Evolutionary conservation across 371 early-diverging fungal genomes (phyloP), one percentile per base, ranked within the genome.

Genomic region (Mortierella sp.): DNA sequence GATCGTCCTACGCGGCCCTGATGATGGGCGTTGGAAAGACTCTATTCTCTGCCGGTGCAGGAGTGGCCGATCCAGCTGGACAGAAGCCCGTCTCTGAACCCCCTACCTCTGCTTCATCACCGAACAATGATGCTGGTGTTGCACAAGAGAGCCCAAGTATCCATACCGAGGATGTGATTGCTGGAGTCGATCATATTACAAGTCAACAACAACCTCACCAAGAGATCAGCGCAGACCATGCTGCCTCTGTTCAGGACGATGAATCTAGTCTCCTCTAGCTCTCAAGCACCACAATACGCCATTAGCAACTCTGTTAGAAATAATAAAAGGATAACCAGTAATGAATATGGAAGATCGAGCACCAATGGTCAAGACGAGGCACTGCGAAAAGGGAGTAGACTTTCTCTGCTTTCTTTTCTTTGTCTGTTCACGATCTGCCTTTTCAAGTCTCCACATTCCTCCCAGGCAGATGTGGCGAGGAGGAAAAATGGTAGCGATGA

Each of bases 11-110:
- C 43, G 82, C 82, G 16, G 82, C 82, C 0, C 24, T 81, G 69
- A 81, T 81, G 82, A 81, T 81, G 82, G 82, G 82, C 8, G 82
- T 81, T 40, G 74, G 82, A 58, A 81, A 81, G 68, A 77, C 77
- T 8, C 24, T 81, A 19, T 81, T 80, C 48, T 70, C 81, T 22
- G 77, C 34, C 2, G 53, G 67, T 16, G 64, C 64, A 13, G n/a
- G n/a, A n/a, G 68, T 29, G 8, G n/a, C 39, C 5, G 74, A 74
- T 39, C 48, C 44, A 31, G 48, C 61, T 26, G 58, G 34, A 31
- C 66, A 43, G 45, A 40, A 66, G 63, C 55, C 70, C 6, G 34
- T 16, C 26, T 44, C 29, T 0, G 44, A 10, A 19, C 29, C 44
- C 34, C 2, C 29, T 66, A 44, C 66, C 16, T 29, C 66, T 31